These are phyloP conservation scores for Fonsecaea erecta DNA, from an alignment of 2,329 filamentous ascomycete species.

Conservation along the genomic window DNA sequence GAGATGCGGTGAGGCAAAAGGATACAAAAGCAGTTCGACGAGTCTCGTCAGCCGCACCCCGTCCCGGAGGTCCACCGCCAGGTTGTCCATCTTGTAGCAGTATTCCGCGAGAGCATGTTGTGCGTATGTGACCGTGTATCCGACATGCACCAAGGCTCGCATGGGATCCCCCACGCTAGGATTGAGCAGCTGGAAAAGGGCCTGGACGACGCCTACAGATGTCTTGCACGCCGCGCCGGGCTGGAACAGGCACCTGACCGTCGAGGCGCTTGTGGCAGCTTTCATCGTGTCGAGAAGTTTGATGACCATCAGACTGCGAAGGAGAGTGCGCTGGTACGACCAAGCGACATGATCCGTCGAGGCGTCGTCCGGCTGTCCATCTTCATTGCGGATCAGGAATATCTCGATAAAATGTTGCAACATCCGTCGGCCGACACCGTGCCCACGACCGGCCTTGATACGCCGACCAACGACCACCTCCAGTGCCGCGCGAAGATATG, in stretches of 20 bases:
- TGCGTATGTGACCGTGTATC: constrained; percentile 59
- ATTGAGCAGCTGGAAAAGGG: constrained; percentile 58
- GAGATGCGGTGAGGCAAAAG: constrained; percentile 40
- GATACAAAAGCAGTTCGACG: constrained; percentile 62
- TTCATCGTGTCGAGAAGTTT: constrained; percentile 63
- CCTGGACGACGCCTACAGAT: constrained; percentile 58
- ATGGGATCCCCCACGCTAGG: constrained; percentile 64
- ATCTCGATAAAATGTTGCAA: constrained; percentile 60
- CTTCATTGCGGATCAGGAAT: constrained; percentile 63
- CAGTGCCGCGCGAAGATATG: constrained; percentile 56
- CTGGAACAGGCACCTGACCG: constrained; percentile 55
- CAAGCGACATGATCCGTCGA: constrained; percentile 44
- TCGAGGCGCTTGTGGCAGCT: constrained; percentile 38
- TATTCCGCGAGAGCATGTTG: constrained; percentile 66
- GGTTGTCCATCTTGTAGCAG: constrained; percentile 61
- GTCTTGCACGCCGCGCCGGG: constrained; percentile 60
- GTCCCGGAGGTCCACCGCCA: constrained; percentile 66
- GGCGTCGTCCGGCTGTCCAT: constrained; percentile 41
- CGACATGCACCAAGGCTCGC: constrained; percentile 60
- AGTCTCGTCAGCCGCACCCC: constrained; percentile 64
- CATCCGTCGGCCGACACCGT: constrained; percentile 22
- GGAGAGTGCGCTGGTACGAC: constrained; percentile 60
- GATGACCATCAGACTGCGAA: constrained; percentile 65
- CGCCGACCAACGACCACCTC: constrained; percentile 64
- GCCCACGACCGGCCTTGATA: no score